Conservation (phyloP, 2,329 filamentous ascomycete genomes). For the Didymella pinodella region DNA sequence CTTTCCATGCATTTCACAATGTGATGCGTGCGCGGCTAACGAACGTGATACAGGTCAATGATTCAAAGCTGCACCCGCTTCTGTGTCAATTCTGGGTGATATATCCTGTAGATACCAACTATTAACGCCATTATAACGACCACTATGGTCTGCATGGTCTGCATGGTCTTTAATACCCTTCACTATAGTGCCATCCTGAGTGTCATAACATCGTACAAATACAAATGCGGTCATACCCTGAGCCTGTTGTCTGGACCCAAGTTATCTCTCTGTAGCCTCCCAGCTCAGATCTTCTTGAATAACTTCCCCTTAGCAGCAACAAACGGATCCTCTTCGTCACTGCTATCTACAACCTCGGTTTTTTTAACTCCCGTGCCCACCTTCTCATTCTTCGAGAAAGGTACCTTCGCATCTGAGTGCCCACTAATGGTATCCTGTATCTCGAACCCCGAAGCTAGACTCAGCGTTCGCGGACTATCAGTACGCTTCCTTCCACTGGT, state of each 20-base stretch:
- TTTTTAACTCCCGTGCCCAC: conserved; percentile 7
- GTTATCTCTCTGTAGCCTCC: neutral
- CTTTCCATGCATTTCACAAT: neutral
- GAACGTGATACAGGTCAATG: too few species aligned
- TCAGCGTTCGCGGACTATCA: conserved; percentile 19
- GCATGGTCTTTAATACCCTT: neutral
- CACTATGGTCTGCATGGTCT: neutral
- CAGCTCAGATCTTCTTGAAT: conserved; percentile 13
- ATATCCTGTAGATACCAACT: conserved; percentile 8
- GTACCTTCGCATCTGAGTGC: neutral
- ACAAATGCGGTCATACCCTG: conserved; percentile 7
- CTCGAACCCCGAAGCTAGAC: conserved; percentile 29
- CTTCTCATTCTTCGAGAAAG: conserved; percentile 10
- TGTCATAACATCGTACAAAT: conserved; percentile 20
- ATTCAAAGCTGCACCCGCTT: neutral
- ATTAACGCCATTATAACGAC: conserved; percentile 10
- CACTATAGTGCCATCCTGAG: neutral
- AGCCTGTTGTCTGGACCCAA: neutral
- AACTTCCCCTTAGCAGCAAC: conserved; percentile 11
- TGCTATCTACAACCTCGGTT: conserved; percentile 7
- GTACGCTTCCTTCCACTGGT: conserved; percentile 3
- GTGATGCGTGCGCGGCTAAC: neutral
- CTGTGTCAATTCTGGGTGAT: neutral
- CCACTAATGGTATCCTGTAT: conserved; percentile 30
- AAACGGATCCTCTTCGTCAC: conserved; percentile 18